phyloP scores from a whole-genome alignment of 208 protist genomes.

The Blastocrithidia nonstop region DNA sequence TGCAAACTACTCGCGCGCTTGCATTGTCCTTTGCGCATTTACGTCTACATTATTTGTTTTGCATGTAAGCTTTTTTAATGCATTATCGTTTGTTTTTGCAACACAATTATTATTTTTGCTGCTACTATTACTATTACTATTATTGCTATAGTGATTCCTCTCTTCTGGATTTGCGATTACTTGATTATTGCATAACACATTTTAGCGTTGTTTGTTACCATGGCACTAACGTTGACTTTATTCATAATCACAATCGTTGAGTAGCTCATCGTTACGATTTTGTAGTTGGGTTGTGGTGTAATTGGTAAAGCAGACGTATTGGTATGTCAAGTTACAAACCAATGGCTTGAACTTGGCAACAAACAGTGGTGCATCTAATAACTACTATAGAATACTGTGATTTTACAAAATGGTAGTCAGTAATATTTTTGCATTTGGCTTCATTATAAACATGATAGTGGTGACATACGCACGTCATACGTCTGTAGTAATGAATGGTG shows the following conservation, averaged over 20 bases:
- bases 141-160: constrained; percentile 2
- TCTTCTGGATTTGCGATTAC: background rate
- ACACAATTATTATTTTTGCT: too few species aligned
- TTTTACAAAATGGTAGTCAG: constrained; percentile 87
- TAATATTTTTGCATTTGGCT: constrained; percentile 50
- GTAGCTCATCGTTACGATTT: constrained; percentile 10
- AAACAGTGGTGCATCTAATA: constrained; percentile 54
- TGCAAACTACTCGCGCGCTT: too few species aligned
- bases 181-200: too few species aligned
- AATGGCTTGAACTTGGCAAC: constrained; percentile 63
- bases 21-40: too few species aligned
- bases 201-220: too few species aligned
- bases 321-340: constrained; percentile 83
- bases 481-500: constrained; percentile 87
- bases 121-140: too few species aligned
- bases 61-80: constrained; percentile 15
- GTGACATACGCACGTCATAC: constrained; percentile 74
- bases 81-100: background rate
- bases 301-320: constrained; percentile 88
- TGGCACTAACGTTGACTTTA: too few species aligned
- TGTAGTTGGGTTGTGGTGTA: constrained; percentile 38
- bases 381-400: constrained; percentile 53
- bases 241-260: too few species aligned
- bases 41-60: too few species aligned
- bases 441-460: constrained; percentile 30